A percentile compares a stretch with the other conserved stretches of the same genome.
Evolutionary conservation across 2,329 filamentous ascomycete species (phyloP).

Genomic region (Fonsecaea monophora): DNA sequence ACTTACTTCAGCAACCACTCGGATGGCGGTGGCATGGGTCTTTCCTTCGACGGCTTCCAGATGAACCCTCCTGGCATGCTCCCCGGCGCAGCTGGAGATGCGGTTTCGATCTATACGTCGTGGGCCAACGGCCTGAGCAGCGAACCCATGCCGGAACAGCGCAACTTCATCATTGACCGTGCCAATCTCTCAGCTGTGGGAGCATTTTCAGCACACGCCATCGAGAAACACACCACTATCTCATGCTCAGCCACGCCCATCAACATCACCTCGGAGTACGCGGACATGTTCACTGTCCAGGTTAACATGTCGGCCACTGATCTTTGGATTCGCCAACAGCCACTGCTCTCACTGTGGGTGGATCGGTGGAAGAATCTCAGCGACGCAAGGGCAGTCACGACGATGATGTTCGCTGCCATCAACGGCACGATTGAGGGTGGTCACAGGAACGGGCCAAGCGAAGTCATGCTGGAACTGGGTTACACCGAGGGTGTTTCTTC

Average conservation of each 20-base stretch:
- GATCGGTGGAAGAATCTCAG: not conserved
- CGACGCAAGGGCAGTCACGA: slow-evolving; percentile 7
- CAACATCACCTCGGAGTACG: not conserved
- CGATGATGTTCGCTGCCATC: slow-evolving; percentile 4
- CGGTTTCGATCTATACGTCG: slow-evolving; percentile 1
- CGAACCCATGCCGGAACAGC: slow-evolving; percentile 8
- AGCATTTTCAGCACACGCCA: slow-evolving; percentile 1
- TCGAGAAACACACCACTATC: slow-evolving; percentile 2
- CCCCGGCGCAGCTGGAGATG: slow-evolving; percentile 6
- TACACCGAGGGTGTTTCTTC: slow-evolving; percentile 3
- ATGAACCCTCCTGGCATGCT: slow-evolving; percentile 5
- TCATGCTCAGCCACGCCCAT: not conserved
- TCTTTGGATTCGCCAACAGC: slow-evolving; percentile 4
- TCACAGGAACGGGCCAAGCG: slow-evolving; percentile 3
- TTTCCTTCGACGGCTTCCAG: slow-evolving; percentile 3
- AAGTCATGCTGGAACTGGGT: not conserved
- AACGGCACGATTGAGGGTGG: slow-evolving; percentile 9
- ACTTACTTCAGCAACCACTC: slow-evolving; percentile 9
- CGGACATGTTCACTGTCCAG: slow-evolving; percentile 7
- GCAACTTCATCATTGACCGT: slow-evolving; percentile 8
- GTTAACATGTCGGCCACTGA: not conserved
- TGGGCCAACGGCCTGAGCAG: slow-evolving; percentile 5
- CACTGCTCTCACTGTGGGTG: not conserved
- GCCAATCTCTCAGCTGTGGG: slow-evolving; percentile 4
- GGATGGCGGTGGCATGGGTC: slow-evolving; percentile 5